Base-by-base conservation (phyloP, 2,329 filamentous ascomycete genomes). In the Penicillium frequentans region DNA sequence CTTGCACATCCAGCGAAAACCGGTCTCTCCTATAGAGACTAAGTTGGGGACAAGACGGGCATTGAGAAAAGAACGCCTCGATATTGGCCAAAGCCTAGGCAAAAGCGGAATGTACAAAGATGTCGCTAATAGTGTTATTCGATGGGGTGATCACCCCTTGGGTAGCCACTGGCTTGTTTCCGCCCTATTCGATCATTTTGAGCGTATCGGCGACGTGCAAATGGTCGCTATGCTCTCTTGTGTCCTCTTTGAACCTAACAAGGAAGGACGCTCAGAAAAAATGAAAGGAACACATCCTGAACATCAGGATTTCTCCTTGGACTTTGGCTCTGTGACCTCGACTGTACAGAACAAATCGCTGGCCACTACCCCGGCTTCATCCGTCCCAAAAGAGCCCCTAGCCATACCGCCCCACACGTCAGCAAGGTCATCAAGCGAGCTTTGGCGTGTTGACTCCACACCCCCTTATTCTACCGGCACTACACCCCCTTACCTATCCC, bases 1-100 rank as follows among this genome's bases (percentile, higher is more conserved):
- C 6, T 78, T 98, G 46, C 86, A 87, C 62, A 89, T 90, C 64
- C 86, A 91, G 45, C 87, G 93, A 27, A 90, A 89, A 1, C 77
- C 93, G 3, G 83, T 89, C 64, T 77, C 90, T 26, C 80, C 83
- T 55, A 76, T 80, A 42, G 79, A 81, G 9, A 81, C 88, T 57
- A 86, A 85, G 13, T 24, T 51, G 23, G 58, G 3, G 82, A 90
- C 48, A 84, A 93, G 61, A 90, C 90, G 16, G 37, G 31, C 24
- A 8, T 23, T 45, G 5, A 45, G 33, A 33, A 39, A 24, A 24
- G 24, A 47, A 35, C 27, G n/a, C 24, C 88, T 58, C 81, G 83
- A 27, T 76, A 86, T 8, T 75, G 83, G 2, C 75, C 81, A 31
- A 75, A 80, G 14, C 45, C 33, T 60, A 10, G 46, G 51, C 37